phyloP scores from a whole-genome alignment of 2,329 filamentous ascomycete species.

The Setomelanomma holmii region DNA sequence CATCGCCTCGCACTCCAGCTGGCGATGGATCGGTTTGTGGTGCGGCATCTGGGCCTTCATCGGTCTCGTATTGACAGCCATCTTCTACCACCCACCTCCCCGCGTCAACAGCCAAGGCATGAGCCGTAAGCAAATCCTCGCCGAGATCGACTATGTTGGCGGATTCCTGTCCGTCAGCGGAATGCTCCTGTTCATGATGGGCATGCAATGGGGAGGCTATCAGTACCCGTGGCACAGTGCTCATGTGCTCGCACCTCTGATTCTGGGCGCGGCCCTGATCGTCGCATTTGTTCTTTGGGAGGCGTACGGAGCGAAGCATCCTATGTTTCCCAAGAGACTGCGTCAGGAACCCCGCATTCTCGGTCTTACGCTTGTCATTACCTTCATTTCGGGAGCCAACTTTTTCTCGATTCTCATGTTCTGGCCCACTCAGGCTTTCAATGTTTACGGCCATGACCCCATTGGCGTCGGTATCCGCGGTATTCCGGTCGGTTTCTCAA shows the following conservation, averaged over 20 bases:
- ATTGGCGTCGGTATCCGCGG: conserved; percentile 69
- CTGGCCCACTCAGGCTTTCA: conserved; percentile 43
- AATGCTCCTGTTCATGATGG: conserved; percentile 40
- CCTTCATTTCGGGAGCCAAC: conserved; percentile 42
- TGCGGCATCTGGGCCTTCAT: conserved; percentile 60
- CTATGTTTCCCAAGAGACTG: conserved; percentile 52
- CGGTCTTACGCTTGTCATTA: conserved; percentile 37
- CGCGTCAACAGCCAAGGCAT: conserved; percentile 44
- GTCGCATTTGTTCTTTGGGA: conserved; percentile 60
- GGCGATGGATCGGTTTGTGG: conserved; percentile 63
- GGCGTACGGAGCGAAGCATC: conserved; percentile 43
- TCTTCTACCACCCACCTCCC: conserved; percentile 53
- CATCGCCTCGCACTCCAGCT: conserved; percentile 56
- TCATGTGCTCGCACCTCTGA: conserved; percentile 62
- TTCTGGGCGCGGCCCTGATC: conserved; percentile 56
- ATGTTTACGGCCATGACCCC: conserved; percentile 61
- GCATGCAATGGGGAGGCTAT: conserved; percentile 57
- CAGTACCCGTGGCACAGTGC: conserved; percentile 63
- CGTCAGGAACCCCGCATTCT: conserved; percentile 36
- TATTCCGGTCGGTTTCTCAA: conserved; percentile 68
- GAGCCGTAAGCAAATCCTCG: conserved; percentile 31
- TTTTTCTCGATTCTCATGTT: conserved; percentile 44
- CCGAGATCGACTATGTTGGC: conserved; percentile 38
- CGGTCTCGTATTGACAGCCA: conserved; percentile 58
- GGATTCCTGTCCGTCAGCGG: conserved; percentile 32